Evolutionary conservation across 148 eudicot species (phyloP).

Genomic region (Chenopodium berlandieri): DNA sequence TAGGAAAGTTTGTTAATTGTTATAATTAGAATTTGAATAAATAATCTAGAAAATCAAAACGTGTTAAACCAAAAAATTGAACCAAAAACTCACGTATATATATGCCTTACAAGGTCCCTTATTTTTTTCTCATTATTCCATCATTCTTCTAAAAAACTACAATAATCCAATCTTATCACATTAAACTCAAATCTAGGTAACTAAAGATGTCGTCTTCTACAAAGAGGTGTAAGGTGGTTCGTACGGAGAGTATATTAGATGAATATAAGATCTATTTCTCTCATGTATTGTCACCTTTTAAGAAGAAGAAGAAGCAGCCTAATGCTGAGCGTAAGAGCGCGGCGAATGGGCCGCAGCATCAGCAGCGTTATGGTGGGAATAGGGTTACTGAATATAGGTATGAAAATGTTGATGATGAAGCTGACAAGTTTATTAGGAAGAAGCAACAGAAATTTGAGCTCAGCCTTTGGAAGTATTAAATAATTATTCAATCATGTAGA

Average conservation of each 20-base stretch:
- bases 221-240: conserved; percentile 15
- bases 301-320: not conserved
- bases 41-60: not conserved
- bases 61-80: not conserved
- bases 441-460: not conserved
- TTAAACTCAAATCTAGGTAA: not conserved
- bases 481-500: too few species aligned
- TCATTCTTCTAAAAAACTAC: not conserved
- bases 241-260: conserved; percentile 28
- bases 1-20: not conserved
- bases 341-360: not conserved
- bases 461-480: conserved; percentile 1
- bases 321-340: not conserved
- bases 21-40: not conserved
- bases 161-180: not conserved
- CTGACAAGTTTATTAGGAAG: conserved; percentile 15
- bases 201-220: conserved; percentile 3
- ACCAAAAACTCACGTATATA: not conserved
- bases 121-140: not conserved
- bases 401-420: conserved; percentile 16
- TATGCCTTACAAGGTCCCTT: not conserved
- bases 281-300: conserved; percentile 27
- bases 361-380: not conserved
- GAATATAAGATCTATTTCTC: conserved; percentile 28
- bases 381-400: not conserved